Percentiles rank a stretch among this genome's conserved stretches.
Conservation (phyloP, 768 basidiomycete genomes). For the Amanita jacksonii region DNA sequence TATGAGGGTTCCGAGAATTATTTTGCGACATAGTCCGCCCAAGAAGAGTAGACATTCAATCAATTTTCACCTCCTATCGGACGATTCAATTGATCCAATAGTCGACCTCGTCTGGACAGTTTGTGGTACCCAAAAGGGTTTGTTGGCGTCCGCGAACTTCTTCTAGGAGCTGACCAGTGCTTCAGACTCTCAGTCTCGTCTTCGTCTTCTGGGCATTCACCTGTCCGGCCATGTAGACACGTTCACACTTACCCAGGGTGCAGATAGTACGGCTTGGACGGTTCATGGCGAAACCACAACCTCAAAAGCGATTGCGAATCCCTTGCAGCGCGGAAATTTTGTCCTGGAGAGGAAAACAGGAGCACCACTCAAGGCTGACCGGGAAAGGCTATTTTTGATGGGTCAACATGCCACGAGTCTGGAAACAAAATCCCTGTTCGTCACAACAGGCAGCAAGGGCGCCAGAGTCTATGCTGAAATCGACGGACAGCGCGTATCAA, state of each 20-base stretch:
- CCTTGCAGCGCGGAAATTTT: conserved; percentile 39
- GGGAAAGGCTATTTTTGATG: conserved; percentile 27
- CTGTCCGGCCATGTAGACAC: conserved; percentile 51
- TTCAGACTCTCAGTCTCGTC: conserved; percentile 33
- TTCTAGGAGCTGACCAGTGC: background rate
- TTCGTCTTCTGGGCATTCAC: conserved; percentile 56
- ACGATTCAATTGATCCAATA: conserved; percentile 33
- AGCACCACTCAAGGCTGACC: conserved; percentile 30
- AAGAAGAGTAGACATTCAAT: conserved; percentile 31
- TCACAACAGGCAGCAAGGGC: conserved; percentile 49
- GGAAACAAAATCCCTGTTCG: conserved; percentile 23
- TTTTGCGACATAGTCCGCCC: conserved; percentile 39
- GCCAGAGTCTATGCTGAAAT: conserved; percentile 48
- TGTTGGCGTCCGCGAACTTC: background rate
- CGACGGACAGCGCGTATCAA: conserved; percentile 56
- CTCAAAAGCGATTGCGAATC: conserved; percentile 31
- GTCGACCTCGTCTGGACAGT: conserved; percentile 60
- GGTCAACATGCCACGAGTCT: conserved; percentile 9
- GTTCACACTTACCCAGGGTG: conserved; percentile 37
- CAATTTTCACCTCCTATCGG: conserved; percentile 19
- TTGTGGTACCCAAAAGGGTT: conserved; percentile 45
- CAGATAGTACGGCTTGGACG: conserved; percentile 27
- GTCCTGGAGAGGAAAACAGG: conserved; percentile 51
- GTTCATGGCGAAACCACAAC: conserved; percentile 23
- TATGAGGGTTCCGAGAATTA: conserved; percentile 62